Evolutionary conservation across 129 eudicot genomes (phyloP).

Genomic region (Glebionis coronaria): DNA sequence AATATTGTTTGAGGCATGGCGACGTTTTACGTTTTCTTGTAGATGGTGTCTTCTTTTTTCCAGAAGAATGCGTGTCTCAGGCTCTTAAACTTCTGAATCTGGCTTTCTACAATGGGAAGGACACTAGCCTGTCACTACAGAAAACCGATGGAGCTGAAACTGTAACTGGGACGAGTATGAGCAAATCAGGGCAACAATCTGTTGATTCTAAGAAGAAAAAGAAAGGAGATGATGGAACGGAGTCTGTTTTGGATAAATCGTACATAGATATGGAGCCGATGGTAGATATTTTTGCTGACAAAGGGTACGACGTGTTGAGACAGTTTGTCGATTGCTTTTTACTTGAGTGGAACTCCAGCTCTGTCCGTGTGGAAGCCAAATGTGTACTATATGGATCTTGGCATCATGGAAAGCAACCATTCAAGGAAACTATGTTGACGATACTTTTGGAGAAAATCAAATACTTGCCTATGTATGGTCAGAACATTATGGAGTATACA

Average conservation of each 20-base stretch:
- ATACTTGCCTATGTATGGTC: conserved; percentile 90
- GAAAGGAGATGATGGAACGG: conserved; percentile 85
- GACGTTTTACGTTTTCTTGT: conserved; percentile 81
- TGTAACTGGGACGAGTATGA: conserved; percentile 41
- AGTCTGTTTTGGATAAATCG: conserved; percentile 71
- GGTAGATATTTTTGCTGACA: conserved; percentile 70
- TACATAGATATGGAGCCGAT: conserved; percentile 86
- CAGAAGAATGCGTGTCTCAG: conserved; percentile 90
- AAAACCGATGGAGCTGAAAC: conserved; percentile 72
- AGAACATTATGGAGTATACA: conserved; percentile 84
- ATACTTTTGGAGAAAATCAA: conserved; percentile 76
- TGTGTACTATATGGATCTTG: conserved; percentile 79
- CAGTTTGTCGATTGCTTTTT: conserved; percentile 85
- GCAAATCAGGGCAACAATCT: conserved; percentile 63
- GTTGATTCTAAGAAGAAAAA: conserved; percentile 86
- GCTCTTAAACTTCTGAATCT: conserved; percentile 79
- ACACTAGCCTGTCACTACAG: conserved; percentile 48
- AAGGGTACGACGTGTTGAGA: conserved; percentile 61
- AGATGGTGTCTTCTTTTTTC: conserved; percentile 74
- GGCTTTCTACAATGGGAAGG: conserved; percentile 89
- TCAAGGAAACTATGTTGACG: conserved; percentile 70
- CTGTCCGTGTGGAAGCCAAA: conserved; percentile 93
- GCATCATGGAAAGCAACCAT: conserved; percentile 83
- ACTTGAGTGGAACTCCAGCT: conserved; percentile 94
- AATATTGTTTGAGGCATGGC: conserved; percentile 82